Conservation (phyloP, 1,284 basidiomycete species). For the Austroboletus niveus region DNA sequence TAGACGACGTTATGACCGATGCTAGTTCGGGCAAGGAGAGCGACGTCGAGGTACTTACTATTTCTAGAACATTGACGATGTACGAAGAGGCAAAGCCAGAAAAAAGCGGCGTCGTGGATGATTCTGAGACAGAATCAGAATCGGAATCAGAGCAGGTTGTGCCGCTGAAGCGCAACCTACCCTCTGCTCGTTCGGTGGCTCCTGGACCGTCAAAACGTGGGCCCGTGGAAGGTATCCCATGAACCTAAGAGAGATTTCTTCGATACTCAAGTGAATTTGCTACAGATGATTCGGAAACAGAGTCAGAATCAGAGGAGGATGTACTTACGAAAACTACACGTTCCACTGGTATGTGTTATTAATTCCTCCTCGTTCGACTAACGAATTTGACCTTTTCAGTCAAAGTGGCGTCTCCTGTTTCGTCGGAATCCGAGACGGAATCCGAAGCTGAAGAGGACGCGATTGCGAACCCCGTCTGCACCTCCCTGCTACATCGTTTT, state of each 20-base stretch:
- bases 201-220: slow-evolving; percentile 15
- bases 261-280: background rate
- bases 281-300: slow-evolving; percentile 40
- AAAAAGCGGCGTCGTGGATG: slow-evolving; percentile 14
- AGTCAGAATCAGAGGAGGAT: slow-evolving; percentile 40
- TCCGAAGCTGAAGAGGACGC: slow-evolving; percentile 44
- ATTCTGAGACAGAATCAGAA: slow-evolving; percentile 47
- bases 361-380: background rate
- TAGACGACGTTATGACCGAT: slow-evolving; percentile 29
- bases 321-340: slow-evolving; percentile 6
- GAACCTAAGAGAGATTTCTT: background rate
- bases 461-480: slow-evolving; percentile 22
- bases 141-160: slow-evolving; percentile 26
- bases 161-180: slow-evolving; percentile 26
- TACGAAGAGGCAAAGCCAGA: slow-evolving; percentile 8
- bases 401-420: slow-evolving; percentile 2
- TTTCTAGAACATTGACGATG: slow-evolving; percentile 27
- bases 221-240: slow-evolving; percentile 16
- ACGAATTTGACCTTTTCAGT: background rate
- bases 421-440: slow-evolving; percentile 41
- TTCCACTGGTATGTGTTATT: slow-evolving; percentile 5
- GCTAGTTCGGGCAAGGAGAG: slow-evolving; percentile 12
- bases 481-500: background rate
- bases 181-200: slow-evolving; percentile 6
- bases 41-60: slow-evolving; percentile 21